Percentiles rank a stretch among this genome's conserved stretches.
phyloP scores from a whole-genome alignment of 768 basidiomycete genomes.

The Ramaria rubella region DNA sequence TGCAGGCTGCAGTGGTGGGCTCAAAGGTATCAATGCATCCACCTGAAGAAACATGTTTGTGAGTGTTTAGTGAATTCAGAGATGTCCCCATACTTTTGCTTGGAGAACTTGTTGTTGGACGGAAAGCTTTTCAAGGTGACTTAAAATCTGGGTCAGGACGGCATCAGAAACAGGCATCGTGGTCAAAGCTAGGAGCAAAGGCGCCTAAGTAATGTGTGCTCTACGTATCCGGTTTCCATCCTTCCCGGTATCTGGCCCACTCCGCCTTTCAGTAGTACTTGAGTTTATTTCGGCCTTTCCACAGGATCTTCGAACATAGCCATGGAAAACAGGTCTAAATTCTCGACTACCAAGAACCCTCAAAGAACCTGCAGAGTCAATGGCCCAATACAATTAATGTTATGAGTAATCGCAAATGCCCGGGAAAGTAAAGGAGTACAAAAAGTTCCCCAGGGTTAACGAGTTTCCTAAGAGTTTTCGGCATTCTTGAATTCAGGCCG shows the following conservation, averaged over 20 bases:
- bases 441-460: no score
- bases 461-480: no score
- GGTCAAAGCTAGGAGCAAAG: neutral
- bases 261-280: neutral
- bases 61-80: neutral
- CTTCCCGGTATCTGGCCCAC: neutral
- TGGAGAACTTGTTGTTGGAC: slow-evolving; percentile 71
- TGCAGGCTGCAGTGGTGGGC: slow-evolving; percentile 24
- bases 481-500: no score
- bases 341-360: no score
- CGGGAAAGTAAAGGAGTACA: no score
- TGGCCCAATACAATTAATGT: no score
- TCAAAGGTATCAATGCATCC: slow-evolving; percentile 36
- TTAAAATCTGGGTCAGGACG: slow-evolving; percentile 63
- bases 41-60: slow-evolving; percentile 33
- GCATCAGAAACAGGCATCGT: slow-evolving; percentile 34
- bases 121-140: slow-evolving; percentile 64
- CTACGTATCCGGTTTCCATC: no score
- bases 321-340: no score
- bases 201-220: neutral
- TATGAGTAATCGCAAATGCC: no score
- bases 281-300: no score
- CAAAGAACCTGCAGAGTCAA: no score
- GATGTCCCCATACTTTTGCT: slow-evolving; percentile 51
- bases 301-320: no score